Base-by-base conservation (phyloP, 768 basidiomycete species). In the Suillus weaverae region DNA sequence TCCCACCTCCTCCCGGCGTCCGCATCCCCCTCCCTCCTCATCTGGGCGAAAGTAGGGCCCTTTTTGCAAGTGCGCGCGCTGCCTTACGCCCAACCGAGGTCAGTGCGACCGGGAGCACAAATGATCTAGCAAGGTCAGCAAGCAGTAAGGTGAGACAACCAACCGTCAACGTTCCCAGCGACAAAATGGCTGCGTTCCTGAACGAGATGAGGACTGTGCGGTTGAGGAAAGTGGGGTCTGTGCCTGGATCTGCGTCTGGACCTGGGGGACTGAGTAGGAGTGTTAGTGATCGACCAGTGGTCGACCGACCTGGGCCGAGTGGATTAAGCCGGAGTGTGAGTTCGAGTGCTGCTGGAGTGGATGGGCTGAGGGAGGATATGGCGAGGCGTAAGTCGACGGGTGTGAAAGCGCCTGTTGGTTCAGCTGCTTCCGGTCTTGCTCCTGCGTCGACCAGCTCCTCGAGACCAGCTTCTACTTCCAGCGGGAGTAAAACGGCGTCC, bases 121-220 rank as follows among this genome's bases (percentile, higher is more conserved):
- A 89, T 59, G 87, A 88, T 69, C 62, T 20, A 79, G 18, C 6
- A 71, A 72, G 7, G 72, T 72, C 9, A 63, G 38, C 38, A 41
- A 39, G 57, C 10, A 39, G 57, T 20, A 59, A 59, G 61, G 74
- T 83, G 16, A 89, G 88, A 8, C 83, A 85, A 64, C 88, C 91
- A 0, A 86, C 89, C 0, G 80, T 92, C 13, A 89, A 89, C n/a
- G 81, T 94, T 11, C 83, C 90, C 0, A 83, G 88, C 2, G 92
- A 93, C 66, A 90, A 93, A 73, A 92, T 94, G 89, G 89, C 89
- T 0, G 90, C 88, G 1, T 94, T 94, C 70, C 75, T 94, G 67
- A 87, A 78, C 7, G 92, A 94, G 73, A 87, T 94, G 82, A 93
- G 92, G 80, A 89, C 84, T 1, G 89, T 87, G 32, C 81, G 88